phyloP scores from a whole-genome alignment of 139 green algal genomes.

The Yamagishiella unicocca region DNA sequence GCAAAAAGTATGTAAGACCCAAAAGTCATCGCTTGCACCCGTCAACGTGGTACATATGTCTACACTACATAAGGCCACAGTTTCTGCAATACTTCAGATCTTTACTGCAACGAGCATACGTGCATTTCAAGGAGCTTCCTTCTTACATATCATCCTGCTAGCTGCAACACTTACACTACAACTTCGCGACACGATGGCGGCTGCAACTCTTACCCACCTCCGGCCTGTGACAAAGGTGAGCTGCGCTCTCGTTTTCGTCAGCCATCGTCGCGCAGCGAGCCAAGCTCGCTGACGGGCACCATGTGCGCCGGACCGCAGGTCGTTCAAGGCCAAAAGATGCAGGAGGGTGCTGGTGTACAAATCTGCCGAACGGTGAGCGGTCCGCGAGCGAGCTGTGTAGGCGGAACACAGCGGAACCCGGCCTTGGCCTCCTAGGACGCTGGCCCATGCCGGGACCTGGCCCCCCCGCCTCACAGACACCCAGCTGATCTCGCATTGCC shows the following conservation, averaged over 20 bases:
- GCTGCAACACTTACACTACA: too few species aligned
- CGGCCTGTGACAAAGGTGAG: constrained; percentile 18
- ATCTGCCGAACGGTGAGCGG: constrained; percentile 84
- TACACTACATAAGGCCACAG: not conserved
- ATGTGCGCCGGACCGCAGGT: constrained; percentile 58
- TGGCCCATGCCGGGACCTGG: too few species aligned
- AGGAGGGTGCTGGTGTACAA: constrained; percentile 86
- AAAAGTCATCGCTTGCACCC: not conserved
- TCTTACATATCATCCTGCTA: too few species aligned
- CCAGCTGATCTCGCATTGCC: too few species aligned
- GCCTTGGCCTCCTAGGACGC: too few species aligned
- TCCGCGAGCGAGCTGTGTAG: not conserved
- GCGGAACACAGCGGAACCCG: too few species aligned
- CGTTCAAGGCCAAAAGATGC: constrained; percentile 77
- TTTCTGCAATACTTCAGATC: not conserved
- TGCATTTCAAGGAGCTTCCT: too few species aligned
- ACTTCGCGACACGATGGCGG: too few species aligned
- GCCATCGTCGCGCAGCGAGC: not conserved
- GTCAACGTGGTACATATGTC: not conserved
- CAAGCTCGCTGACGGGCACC: not conserved
- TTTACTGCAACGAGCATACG: too few species aligned
- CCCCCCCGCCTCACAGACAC: too few species aligned
- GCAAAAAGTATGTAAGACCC: not conserved
- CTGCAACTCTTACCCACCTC: not conserved
- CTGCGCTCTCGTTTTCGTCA: not conserved